phyloP scores from a whole-genome alignment of 78 protist species.

The Speleostelium caveatum region DNA sequence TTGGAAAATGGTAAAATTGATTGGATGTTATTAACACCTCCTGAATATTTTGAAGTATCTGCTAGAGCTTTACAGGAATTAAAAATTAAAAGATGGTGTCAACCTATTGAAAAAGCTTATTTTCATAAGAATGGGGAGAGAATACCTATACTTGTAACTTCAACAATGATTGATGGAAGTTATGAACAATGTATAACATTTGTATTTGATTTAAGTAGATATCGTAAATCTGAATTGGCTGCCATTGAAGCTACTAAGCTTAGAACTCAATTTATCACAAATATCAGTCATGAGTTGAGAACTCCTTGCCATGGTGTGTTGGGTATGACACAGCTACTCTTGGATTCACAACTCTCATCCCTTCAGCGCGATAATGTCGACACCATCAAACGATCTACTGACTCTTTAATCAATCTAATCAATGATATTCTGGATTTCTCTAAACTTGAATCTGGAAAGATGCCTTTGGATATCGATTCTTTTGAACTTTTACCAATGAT shows the following conservation, averaged over 20 bases:
- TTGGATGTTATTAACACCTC: constrained; percentile 77
- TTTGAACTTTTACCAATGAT: constrained; percentile 63
- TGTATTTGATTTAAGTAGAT: constrained; percentile 60
- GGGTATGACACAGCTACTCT: constrained; percentile 77
- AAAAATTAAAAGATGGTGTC: constrained; percentile 74
- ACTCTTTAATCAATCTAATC: constrained; percentile 24
- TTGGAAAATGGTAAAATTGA: constrained; percentile 65
- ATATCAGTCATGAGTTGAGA: constrained; percentile 87
- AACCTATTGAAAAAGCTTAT: constrained; percentile 77
- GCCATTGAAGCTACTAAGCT: constrained; percentile 54
- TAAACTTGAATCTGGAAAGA: constrained; percentile 52
- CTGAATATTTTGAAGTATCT: constrained; percentile 65
- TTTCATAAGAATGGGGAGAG: constrained; percentile 47
- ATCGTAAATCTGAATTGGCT: constrained; percentile 59
- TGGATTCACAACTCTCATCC: not conserved
- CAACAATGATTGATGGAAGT: constrained; percentile 66
- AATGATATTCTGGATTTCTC: constrained; percentile 78
- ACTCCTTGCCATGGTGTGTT: constrained; percentile 87
- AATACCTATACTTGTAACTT: constrained; percentile 41
- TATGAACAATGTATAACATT: constrained; percentile 64
- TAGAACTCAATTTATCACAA: constrained; percentile 79
- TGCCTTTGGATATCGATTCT: constrained; percentile 47
- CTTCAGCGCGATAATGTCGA: constrained; percentile 63
- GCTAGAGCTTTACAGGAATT: constrained; percentile 72
- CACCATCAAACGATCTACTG: constrained; percentile 63